Evolutionary conservation across 768 basidiomycete species (phyloP).

Genomic region (Collybiopsis confluens): DNA sequence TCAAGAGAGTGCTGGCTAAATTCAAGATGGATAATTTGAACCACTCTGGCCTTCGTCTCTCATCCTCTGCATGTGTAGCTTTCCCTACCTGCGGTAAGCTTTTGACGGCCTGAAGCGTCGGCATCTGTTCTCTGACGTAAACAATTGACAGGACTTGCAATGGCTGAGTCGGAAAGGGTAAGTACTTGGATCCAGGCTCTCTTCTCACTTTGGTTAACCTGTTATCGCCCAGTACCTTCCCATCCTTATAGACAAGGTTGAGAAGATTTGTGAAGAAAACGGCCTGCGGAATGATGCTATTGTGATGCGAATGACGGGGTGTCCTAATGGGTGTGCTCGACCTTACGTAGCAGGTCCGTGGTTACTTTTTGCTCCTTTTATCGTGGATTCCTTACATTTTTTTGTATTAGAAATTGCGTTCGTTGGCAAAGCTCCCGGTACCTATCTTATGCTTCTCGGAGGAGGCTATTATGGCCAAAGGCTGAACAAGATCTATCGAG

Average conservation of each 20-base stretch:
- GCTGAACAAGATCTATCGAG: slow-evolving; percentile 93
- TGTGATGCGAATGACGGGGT: slow-evolving; percentile 99
- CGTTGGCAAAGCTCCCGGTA: slow-evolving; percentile 91
- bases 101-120: background rate
- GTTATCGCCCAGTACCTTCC: slow-evolving; percentile 69
- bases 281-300: slow-evolving; percentile 93
- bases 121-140: too few species aligned
- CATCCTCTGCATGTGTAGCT: slow-evolving; percentile 93
- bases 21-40: slow-evolving; percentile 89
- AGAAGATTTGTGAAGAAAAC: slow-evolving; percentile 90
- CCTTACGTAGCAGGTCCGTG: slow-evolving; percentile 87
- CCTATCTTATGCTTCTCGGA: slow-evolving; percentile 92
- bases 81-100: slow-evolving; percentile 89
- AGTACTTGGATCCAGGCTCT: too few species aligned
- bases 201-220: too few species aligned
- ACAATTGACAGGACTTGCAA: slow-evolving; percentile 35
- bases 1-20: slow-evolving; percentile 75
- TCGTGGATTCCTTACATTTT: slow-evolving; percentile 1
- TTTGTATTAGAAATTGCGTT: slow-evolving; percentile 78
- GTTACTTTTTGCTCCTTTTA: slow-evolving; percentile 18
- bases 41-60: slow-evolving; percentile 74
- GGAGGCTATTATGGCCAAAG: slow-evolving; percentile 94
- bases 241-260: slow-evolving; percentile 88
- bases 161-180: slow-evolving; percentile 54
- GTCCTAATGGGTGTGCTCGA: slow-evolving; percentile 89